Percentiles rank a stretch among this genome's conserved stretches.
Conservation (phyloP, 164 flowering plant genomes). For the Buxus sempervirens region DNA sequence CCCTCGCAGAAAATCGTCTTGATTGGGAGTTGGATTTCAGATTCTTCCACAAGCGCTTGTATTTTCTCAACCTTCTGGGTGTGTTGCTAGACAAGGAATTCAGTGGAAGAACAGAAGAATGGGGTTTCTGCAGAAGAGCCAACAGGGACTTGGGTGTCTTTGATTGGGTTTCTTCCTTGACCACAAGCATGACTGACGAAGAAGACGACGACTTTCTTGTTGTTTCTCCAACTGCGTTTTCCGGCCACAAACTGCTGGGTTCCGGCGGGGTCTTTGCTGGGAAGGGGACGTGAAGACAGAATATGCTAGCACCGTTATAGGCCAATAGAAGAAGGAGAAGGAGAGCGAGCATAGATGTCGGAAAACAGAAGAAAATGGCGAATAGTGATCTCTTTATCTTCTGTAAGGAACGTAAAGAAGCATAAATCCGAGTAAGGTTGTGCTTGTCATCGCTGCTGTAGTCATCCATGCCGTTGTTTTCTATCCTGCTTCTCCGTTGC, state of each 20-base stretch:
- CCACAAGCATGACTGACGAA: slow-evolving; percentile 31
- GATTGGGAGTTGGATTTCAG: slow-evolving; percentile 15
- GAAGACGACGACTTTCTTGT: slow-evolving; percentile 15
- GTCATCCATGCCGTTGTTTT: slow-evolving; percentile 12
- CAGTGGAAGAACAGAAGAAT: slow-evolving; percentile 8
- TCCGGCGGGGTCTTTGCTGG: slow-evolving; percentile 20
- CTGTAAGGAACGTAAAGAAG: slow-evolving; percentile 7
- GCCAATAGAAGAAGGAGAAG: slow-evolving; percentile 32
- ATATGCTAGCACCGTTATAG: slow-evolving; percentile 33
- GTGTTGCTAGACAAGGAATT: slow-evolving; percentile 7
- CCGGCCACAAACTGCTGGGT: slow-evolving; percentile 19
- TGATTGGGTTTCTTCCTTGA: slow-evolving; percentile 42
- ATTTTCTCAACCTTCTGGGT: slow-evolving; percentile 16
- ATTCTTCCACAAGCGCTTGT: slow-evolving; percentile 13
- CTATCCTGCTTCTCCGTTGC: not conserved
- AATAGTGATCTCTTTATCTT: slow-evolving; percentile 24
- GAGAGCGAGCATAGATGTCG: slow-evolving; percentile 29
- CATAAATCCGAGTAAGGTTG: slow-evolving; percentile 2
- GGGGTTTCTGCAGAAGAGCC: slow-evolving; percentile 24
- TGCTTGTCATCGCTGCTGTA: not conserved
- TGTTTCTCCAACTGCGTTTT: slow-evolving; percentile 22
- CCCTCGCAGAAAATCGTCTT: slow-evolving; percentile 33
- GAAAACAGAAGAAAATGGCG: slow-evolving; percentile 20
- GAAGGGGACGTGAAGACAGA: slow-evolving; percentile 25
- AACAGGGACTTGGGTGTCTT: slow-evolving; percentile 25